Evolutionary conservation across 306 rosid genomes (phyloP).

Genomic region (Senna tora): DNA sequence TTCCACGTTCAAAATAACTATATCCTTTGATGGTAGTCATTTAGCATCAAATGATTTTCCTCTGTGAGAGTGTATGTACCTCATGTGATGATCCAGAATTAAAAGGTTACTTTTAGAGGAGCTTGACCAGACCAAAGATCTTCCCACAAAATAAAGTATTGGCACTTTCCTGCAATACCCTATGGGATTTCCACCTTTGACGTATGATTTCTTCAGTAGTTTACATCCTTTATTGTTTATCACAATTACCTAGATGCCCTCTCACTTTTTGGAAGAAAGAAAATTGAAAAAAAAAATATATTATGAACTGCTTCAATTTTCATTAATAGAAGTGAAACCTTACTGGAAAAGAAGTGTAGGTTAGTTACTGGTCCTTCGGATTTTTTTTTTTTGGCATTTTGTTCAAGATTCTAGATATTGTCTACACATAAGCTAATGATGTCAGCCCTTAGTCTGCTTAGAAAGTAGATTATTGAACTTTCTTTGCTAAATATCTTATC

Average conservation of each 20-base stretch:
- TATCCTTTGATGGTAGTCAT: not conserved
- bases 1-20: constrained; percentile 7
- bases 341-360: not conserved
- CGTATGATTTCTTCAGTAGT: not conserved
- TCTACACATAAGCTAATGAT: not conserved
- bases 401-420: not conserved
- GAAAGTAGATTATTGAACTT: not conserved
- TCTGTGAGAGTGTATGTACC: not conserved
- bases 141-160: not conserved
- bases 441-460: not conserved
- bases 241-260: not conserved
- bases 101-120: no score
- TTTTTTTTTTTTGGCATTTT: not conserved
- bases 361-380: not conserved
- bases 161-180: not conserved
- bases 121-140: not conserved
- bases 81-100: not conserved
- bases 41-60: not conserved
- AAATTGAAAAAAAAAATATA: not conserved
- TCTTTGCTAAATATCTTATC: constrained; percentile 17
- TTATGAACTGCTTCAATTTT: not conserved
- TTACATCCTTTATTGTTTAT: not conserved
- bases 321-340: constrained; percentile 2
- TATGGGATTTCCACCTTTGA: not conserved
- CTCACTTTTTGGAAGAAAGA: not conserved